Base-by-base conservation (phyloP, 2,329 filamentous ascomycete genomes). In the Celoporthe dispersa region DNA sequence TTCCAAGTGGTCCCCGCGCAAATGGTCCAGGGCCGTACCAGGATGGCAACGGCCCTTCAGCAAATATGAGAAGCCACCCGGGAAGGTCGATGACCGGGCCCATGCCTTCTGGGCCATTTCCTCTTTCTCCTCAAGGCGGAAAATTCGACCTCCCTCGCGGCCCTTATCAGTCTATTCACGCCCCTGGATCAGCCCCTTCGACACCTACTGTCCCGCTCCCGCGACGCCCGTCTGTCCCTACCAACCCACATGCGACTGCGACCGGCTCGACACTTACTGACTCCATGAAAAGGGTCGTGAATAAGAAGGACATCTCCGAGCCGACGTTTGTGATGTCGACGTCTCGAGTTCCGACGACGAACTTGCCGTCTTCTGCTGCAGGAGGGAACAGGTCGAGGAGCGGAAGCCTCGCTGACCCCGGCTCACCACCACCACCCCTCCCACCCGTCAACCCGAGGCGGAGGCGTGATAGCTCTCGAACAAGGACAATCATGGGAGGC, bases 391-490 rank as follows among this genome's bases (percentile, higher is more conserved):
- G 78, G n/a, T 79, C 79, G 5, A 78, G 78, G 51, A 78, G 77
- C 41, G 82, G 81, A 73, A 80, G 81, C 62, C 76, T 77, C 7
- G 77, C 75, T 14, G 74, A 76, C 25, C 69, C 75, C 35, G 55
- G 57, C 48, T 60, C 68, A 57, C 81, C 80, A 2, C 81, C 80
- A 2, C 87, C 87, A 2, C 87, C 87, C 2, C 70, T 90, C 48
- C 87, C 87, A 2, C 87, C 87, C 1, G 86, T 90, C 76, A 89
- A 89, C 75, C 87, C 87, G 37, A 82, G 86, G 64, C 83, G 87
- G 12, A 81, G 79, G 62, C 78, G 80, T 64, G 79, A 83, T 16
- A 77, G 76, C 16, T 77, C 78, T 0, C 78, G 76, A 41, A 75
- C 77, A 2, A 83, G 85, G 67, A 83, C 82, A 12, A 77, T 81